phyloP scores from a whole-genome alignment of 345 rosid genomes.

The Combretum micranthum region DNA sequence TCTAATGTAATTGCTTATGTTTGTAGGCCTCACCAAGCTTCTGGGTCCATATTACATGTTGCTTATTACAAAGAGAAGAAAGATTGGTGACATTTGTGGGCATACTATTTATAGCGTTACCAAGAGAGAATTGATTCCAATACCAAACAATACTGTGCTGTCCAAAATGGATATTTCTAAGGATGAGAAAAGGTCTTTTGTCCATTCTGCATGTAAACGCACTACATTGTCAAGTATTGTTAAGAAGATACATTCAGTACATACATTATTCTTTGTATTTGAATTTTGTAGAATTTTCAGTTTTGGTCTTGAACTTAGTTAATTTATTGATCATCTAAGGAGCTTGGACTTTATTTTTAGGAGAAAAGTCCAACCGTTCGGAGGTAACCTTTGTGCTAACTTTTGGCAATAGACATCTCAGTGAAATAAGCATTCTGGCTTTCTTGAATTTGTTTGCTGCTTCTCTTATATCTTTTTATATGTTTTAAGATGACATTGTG shows the following conservation, averaged over 20 bases:
- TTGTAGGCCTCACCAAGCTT: constrained; percentile 78
- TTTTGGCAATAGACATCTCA: constrained; percentile 21
- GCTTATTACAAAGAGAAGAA: constrained; percentile 78
- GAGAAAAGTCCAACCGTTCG: constrained; percentile 30
- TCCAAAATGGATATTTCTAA: constrained; percentile 82
- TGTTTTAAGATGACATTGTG: constrained; percentile 12
- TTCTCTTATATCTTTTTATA: not conserved
- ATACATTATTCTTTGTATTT: constrained; percentile 43
- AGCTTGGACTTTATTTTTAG: constrained; percentile 25
- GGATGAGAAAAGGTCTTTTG: constrained; percentile 98
- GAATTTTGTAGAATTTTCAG: constrained; percentile 22
- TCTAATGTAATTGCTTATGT: constrained; percentile 8
- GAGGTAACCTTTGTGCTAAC: constrained; percentile 39
- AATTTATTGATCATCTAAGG: not conserved
- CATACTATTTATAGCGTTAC: constrained; percentile 59
- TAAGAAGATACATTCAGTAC: constrained; percentile 27
- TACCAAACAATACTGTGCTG: constrained; percentile 62
- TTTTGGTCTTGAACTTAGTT: constrained; percentile 19
- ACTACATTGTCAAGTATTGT: constrained; percentile 44
- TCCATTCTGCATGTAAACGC: constrained; percentile 83
- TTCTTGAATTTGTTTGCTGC: not conserved
- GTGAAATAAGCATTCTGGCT: constrained; percentile 12
- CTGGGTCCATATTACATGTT: constrained; percentile 95
- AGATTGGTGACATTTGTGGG: constrained; percentile 84
- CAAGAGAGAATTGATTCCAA: constrained; percentile 62